Percentiles rank a stretch among this genome's conserved stretches.
These are phyloP conservation scores for Pseudoturritis turrita DNA, from an alignment of 345 rosid species.

Conservation along the genomic window DNA sequence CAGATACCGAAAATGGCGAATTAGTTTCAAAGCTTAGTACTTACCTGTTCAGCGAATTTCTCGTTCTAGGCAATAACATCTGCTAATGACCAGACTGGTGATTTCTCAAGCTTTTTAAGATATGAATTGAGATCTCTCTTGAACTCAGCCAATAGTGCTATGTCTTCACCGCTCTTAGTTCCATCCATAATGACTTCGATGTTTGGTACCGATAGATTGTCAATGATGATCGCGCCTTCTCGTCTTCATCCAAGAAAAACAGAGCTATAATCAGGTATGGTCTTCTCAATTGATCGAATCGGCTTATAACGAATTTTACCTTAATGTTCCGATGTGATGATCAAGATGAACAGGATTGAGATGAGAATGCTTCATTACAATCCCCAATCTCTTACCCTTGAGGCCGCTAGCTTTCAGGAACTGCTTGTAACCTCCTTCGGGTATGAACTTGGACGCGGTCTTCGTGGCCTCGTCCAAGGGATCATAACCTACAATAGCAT, in stretches of 20 bases:
- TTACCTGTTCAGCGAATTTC: conserved; percentile 39
- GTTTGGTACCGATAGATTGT: conserved; percentile 42
- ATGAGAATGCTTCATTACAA: conserved; percentile 40
- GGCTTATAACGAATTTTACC: conserved; percentile 16
- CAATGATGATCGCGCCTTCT: conserved; percentile 46
- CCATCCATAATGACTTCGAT: conserved; percentile 13
- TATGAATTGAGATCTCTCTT: conserved; percentile 47
- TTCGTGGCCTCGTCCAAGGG: conserved; percentile 44
- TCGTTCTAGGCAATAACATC: conserved; percentile 54
- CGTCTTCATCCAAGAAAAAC: conserved; percentile 29
- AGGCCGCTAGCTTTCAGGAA: conserved; percentile 48
- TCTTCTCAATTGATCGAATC: neutral
- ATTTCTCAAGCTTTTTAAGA: conserved; percentile 37
- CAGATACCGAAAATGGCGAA: neutral
- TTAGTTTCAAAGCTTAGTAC: neutral
- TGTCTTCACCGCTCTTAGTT: conserved; percentile 33
- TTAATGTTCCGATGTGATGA: conserved; percentile 38
- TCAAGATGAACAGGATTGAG: no score
- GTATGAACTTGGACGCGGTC: conserved; percentile 40
- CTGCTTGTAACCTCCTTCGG: conserved; percentile 51
- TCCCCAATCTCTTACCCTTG: conserved; percentile 52
- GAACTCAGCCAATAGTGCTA: conserved; percentile 48
- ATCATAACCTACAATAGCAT: conserved; percentile 56
- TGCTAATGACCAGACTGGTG: conserved; percentile 55
- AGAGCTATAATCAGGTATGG: neutral